A percentile compares a stretch with the other conserved stretches of the same genome.
Conservation (phyloP, 495 filamentous ascomycete genomes). For the Penicillium bialowiezense region DNA sequence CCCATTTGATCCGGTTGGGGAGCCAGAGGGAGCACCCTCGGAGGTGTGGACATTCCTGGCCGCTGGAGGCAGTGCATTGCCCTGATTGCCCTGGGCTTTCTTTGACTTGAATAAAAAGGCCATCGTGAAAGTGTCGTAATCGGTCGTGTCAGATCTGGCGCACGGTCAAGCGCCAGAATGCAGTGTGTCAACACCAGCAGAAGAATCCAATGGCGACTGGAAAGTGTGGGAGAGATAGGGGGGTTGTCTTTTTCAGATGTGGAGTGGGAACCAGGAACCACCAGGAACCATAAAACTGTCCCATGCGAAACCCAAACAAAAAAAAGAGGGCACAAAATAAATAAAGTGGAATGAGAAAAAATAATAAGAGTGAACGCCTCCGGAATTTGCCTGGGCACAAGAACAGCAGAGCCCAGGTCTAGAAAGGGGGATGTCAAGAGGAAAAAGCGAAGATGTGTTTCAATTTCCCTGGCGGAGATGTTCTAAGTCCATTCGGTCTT, state of each 20-base stretch:
- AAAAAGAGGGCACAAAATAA: constrained; percentile 12
- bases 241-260: constrained; percentile 22
- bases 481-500: constrained; percentile 26
- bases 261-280: constrained; percentile 32
- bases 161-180: constrained; percentile 16
- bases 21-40: constrained; percentile 37
- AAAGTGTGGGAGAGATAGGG: constrained; percentile 4
- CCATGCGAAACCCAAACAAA: constrained; percentile 15
- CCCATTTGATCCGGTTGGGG: constrained; percentile 34
- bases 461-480: constrained; percentile 27
- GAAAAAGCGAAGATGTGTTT: constrained; percentile 16
- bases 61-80: constrained; percentile 48
- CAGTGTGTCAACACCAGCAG: constrained; percentile 8
- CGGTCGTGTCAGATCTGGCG: constrained; percentile 31
- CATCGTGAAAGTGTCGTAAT: constrained; percentile 49
- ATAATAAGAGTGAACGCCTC: constrained; percentile 5
- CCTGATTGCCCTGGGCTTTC: constrained; percentile 43
- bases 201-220: constrained; percentile 4
- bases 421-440: constrained; percentile 14
- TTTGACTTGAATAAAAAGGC: constrained; percentile 65
- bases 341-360: background rate
- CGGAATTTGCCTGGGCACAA: constrained; percentile 7
- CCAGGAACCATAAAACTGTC: constrained; percentile 20
- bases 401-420: constrained; percentile 7
- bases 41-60: constrained; percentile 52